Evolutionary conservation across 768 basidiomycete genomes (phyloP).

Genomic region (Pleurotus eryngii): DNA sequence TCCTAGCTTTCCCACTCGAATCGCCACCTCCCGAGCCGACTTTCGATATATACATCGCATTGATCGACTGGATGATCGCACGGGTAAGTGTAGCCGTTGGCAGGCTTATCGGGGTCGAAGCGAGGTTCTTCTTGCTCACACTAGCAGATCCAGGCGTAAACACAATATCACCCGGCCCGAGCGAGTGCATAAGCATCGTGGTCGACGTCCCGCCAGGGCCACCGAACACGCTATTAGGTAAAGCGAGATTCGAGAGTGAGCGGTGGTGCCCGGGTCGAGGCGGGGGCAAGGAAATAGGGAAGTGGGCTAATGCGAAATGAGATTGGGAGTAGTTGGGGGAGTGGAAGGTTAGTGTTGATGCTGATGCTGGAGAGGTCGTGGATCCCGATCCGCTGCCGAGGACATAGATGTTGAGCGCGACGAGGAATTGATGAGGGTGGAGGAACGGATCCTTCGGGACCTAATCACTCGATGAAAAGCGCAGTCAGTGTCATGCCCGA

Average conservation of each 20-base stretch:
- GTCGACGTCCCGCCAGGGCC: neutral
- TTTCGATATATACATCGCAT: neutral
- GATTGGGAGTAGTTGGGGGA: slow-evolving; percentile 13
- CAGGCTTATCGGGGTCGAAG: neutral
- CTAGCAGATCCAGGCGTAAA: slow-evolving; percentile 15
- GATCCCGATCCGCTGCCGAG: slow-evolving; percentile 18
- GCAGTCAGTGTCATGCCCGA: neutral
- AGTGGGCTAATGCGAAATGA: neutral
- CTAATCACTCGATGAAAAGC: neutral
- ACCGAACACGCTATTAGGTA: neutral
- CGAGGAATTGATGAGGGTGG: slow-evolving; percentile 56
- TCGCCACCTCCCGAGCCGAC: neutral
- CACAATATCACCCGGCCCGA: neutral
- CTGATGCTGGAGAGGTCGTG: slow-evolving; percentile 12
- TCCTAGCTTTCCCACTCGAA: neutral
- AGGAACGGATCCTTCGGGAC: slow-evolving; percentile 80
- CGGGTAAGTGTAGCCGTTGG: slow-evolving; percentile 12
- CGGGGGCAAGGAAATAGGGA: slow-evolving; percentile 1
- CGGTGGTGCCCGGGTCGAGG: slow-evolving; percentile 10
- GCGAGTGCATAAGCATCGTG: neutral
- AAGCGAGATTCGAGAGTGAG: slow-evolving; percentile 16
- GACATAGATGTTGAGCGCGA: slow-evolving; percentile 40
- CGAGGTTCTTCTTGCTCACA: slow-evolving; percentile 14
- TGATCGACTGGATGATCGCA: neutral
- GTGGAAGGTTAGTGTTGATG: slow-evolving; percentile 18